Conservation (phyloP, 139 green algal genomes). For the Zygnema cylindricum region DNA sequence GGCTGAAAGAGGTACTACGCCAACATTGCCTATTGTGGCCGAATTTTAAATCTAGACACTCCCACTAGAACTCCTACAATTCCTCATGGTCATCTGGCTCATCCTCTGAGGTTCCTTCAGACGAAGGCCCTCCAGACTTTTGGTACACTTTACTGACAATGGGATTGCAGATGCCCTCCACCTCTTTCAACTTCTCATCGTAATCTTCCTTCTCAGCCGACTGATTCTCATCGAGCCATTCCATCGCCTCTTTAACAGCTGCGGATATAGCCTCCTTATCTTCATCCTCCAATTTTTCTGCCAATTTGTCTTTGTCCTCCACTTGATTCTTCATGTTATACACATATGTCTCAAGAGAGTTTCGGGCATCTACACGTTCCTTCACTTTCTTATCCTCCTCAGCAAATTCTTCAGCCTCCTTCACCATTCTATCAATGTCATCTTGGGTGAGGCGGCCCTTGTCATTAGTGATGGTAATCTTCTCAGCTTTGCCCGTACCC, state of each 20-base stretch:
- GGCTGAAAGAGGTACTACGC: no score
- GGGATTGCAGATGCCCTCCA: conserved; percentile 90
- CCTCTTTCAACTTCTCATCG: conserved; percentile 94
- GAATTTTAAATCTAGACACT: no score
- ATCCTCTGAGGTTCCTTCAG: conserved; percentile 67
- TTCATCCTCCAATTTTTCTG: conserved; percentile 81
- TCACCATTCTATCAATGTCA: conserved; percentile 73
- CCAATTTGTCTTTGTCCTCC: conserved; percentile 81
- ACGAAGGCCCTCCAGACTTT: conserved; percentile 59
- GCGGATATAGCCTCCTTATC: conserved; percentile 87
- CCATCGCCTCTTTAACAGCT: conserved; percentile 87
- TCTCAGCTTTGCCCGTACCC: conserved; percentile 79
- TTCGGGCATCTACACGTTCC: conserved; percentile 76
- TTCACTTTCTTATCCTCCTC: conserved; percentile 70
- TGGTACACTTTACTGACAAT: conserved; percentile 86
- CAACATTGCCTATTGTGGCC: no score
- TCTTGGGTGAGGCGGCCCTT: conserved; percentile 70
- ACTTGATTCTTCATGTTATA: conserved; percentile 83
- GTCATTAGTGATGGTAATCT: conserved; percentile 85
- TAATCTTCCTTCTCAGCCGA: conserved; percentile 87
- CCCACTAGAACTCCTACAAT: no score
- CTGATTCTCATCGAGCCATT: conserved; percentile 92
- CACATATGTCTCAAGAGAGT: conserved; percentile 80
- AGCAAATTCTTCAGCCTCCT: conserved; percentile 72
- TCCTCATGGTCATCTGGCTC: conserved; percentile 89